Evolutionary conservation across 371 early-diverging fungal genomes (phyloP).

Genomic region (Actinomucor elegans): DNA sequence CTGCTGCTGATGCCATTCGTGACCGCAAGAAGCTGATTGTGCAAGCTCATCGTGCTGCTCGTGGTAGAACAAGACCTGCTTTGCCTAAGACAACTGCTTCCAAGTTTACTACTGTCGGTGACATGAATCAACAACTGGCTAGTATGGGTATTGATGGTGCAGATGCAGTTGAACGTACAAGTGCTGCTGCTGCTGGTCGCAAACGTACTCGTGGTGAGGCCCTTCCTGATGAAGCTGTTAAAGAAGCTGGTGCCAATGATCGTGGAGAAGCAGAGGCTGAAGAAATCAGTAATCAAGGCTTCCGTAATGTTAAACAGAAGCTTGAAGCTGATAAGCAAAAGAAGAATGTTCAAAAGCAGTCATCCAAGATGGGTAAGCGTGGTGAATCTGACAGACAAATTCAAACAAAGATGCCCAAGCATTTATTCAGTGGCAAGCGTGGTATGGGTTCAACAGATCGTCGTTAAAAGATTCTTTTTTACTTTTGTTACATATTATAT

Average conservation of each 20-base stretch:
- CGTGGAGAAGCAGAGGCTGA: slow-evolving; percentile 50
- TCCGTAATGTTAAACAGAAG: slow-evolving; percentile 75
- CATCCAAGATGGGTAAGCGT: slow-evolving; percentile 79
- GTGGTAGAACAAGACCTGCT: slow-evolving; percentile 67
- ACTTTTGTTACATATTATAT: background rate
- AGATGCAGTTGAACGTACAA: slow-evolving; percentile 53
- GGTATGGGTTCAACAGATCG: slow-evolving; percentile 80
- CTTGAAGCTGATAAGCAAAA: slow-evolving; percentile 75
- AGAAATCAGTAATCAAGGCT: slow-evolving; percentile 75
- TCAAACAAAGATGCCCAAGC: slow-evolving; percentile 92
- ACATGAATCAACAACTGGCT: slow-evolving; percentile 62
- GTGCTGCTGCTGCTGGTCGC: slow-evolving; percentile 46
- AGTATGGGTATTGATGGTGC: slow-evolving; percentile 62
- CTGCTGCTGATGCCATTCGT: slow-evolving; percentile 81
- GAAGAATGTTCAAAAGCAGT: slow-evolving; percentile 66
- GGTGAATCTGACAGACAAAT: slow-evolving; percentile 95
- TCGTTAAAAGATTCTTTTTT: slow-evolving; percentile 55
- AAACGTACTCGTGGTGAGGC: slow-evolving; percentile 79
- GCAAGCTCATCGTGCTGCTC: slow-evolving; percentile 69
- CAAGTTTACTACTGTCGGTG: slow-evolving; percentile 48
- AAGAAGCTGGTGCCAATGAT: slow-evolving; percentile 51
- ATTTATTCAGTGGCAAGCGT: slow-evolving; percentile 95
- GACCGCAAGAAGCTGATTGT: slow-evolving; percentile 84
- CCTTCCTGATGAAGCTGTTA: slow-evolving; percentile 62
- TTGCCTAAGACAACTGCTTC: slow-evolving; percentile 59